Evolutionary conservation across 140 eudicot genomes (phyloP).

Genomic region (Oenanthe javanica): DNA sequence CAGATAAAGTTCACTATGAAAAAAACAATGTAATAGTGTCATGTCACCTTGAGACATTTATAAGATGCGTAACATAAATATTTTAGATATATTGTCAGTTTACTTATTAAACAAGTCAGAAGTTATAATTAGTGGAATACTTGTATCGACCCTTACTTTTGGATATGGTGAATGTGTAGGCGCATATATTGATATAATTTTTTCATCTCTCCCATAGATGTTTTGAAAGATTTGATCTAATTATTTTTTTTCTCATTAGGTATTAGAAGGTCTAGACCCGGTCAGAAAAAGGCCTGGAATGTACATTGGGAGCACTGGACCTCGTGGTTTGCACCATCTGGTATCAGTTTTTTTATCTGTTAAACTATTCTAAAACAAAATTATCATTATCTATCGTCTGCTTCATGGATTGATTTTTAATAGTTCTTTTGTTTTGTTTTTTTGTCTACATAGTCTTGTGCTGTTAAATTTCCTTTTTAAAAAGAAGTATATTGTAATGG

Average conservation of each 20-base stretch:
- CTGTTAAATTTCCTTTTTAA: neutral
- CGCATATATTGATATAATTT: neutral
- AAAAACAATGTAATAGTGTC: neutral
- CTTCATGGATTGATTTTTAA: neutral
- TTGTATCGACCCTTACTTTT: neutral
- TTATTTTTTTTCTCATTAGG: slow-evolving; percentile 25
- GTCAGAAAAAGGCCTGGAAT: slow-evolving; percentile 94
- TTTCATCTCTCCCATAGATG: neutral
- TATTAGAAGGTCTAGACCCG: slow-evolving; percentile 88
- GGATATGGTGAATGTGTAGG: neutral
- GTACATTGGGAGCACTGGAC: slow-evolving; percentile 93
- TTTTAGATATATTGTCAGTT: neutral
- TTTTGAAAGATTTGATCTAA: neutral
- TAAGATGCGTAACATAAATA: neutral
- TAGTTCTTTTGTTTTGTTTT: neutral
- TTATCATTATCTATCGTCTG: neutral
- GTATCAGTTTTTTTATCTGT: slow-evolving; percentile 27
- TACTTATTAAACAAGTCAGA: neutral
- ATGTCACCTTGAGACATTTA: neutral
- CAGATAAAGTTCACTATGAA: neutral
- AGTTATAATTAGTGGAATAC: neutral
- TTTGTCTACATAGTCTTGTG: neutral
- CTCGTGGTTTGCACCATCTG: slow-evolving; percentile 90
- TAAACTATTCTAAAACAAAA: neutral
- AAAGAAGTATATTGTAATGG: neutral